Conservation (phyloP, 768 basidiomycete genomes). For the Agaricus sinodeliciosus region DNA sequence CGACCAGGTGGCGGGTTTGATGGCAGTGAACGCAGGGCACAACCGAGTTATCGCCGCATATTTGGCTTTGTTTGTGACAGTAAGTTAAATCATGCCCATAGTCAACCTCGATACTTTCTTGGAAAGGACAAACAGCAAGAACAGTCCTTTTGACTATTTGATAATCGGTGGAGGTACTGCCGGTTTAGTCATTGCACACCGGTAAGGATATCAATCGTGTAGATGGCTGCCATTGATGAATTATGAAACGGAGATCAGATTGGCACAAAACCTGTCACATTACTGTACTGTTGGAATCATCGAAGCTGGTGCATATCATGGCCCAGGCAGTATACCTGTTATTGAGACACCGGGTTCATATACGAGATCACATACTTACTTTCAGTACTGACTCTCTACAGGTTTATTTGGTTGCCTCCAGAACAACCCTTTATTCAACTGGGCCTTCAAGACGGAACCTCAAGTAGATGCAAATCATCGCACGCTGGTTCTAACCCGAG, state of each 20-base stretch:
- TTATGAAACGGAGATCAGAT: conserved; percentile 16
- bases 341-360: conserved; percentile 16
- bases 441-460: conserved; percentile 20
- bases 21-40: too few relatives aligned
- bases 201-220: conserved; percentile 2
- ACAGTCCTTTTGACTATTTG: conserved; percentile 18
- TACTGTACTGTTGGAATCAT: conserved; percentile 30
- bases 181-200: conserved; percentile 16
- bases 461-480: conserved; percentile 16
- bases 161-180: conserved; percentile 20
- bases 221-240: background rate
- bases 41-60: too few relatives aligned
- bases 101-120: background rate
- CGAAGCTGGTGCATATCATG: conserved; percentile 21
- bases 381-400: background rate
- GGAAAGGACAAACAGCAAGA: background rate
- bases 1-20: too few relatives aligned
- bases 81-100: background rate
- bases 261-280: conserved; percentile 27
- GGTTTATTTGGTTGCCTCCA: background rate
- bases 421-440: conserved; percentile 18
- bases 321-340: background rate
- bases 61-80: too few relatives aligned
- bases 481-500: conserved; percentile 15
- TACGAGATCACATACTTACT: background rate